Percentiles rank a stretch among this genome's conserved stretches.
Conservation (phyloP, 257 asterid species). For the Solanum appendiculatum region DNA sequence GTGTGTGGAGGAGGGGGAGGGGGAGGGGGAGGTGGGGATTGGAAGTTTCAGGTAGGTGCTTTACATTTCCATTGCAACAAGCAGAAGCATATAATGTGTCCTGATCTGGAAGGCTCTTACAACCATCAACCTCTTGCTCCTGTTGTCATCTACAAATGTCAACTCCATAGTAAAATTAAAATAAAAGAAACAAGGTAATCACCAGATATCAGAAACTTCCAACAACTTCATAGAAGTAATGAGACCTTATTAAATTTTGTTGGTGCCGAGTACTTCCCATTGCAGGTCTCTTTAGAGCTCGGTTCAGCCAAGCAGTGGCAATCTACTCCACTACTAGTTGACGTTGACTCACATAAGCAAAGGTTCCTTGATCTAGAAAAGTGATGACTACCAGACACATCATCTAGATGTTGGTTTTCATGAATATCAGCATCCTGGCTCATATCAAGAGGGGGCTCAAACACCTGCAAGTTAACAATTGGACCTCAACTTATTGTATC, state of each 20-base stretch:
- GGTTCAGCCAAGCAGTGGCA: constrained; percentile 18
- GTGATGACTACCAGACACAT: constrained; percentile 19
- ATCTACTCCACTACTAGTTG: constrained; percentile 19
- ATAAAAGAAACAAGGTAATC: constrained; percentile 30
- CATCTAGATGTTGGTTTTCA: constrained; percentile 28
- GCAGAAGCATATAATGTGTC: constrained; percentile 13
- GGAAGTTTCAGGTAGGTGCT: not conserved
- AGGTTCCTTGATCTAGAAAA: constrained; percentile 25
- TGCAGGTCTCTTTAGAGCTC: constrained; percentile 13
- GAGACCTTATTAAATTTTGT: constrained; percentile 26
- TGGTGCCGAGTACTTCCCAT: constrained; percentile 16
- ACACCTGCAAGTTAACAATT: constrained; percentile 46
- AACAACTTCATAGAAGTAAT: constrained; percentile 4
- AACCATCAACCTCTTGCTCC: constrained; percentile 44
- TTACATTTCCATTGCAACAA: constrained; percentile 50
- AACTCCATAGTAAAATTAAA: constrained; percentile 59
- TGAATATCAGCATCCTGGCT: constrained; percentile 39
- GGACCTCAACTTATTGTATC: not conserved
- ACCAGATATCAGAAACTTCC: constrained; percentile 6
- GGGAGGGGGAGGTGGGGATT: no score
- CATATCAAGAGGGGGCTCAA: constrained; percentile 95
- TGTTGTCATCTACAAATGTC: constrained; percentile 87
- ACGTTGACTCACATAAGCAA: constrained; percentile 20
- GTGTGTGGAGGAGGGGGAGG: not conserved
- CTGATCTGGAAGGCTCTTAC: constrained; percentile 11